Percentiles rank a stretch among this genome's conserved stretches.
Conservation (phyloP, 179 eudicot species). For the Actinidia chinensis region DNA sequence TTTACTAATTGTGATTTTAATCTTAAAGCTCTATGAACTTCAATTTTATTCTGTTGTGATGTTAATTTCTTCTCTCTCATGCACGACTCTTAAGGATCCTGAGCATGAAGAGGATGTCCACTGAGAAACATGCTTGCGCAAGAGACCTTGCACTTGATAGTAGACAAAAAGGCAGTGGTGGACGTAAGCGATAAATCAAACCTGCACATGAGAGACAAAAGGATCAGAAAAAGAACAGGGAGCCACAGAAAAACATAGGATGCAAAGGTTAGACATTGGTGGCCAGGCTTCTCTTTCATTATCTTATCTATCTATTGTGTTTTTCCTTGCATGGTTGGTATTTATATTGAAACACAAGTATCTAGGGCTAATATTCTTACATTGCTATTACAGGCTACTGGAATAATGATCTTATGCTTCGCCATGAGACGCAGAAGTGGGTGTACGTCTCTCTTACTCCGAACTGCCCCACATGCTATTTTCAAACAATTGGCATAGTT, state of each 20-base stretch:
- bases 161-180: conserved; percentile 47
- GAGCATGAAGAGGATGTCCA: conserved; percentile 94
- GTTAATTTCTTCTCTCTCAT: conserved; percentile 35
- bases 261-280: conserved; percentile 50
- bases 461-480: conserved; percentile 12
- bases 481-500: conserved; percentile 1
- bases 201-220: conserved; percentile 60
- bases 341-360: background rate
- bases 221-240: conserved; percentile 80
- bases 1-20: too few relatives aligned
- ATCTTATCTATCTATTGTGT: background rate
- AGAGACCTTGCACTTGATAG: conserved; percentile 96
- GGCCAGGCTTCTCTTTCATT: conserved; percentile 1
- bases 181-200: conserved; percentile 52
- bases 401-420: conserved; percentile 37
- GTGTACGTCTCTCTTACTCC: conserved; percentile 39
- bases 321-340: background rate
- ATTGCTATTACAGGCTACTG: conserved; percentile 57
- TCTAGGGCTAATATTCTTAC: conserved; percentile 18
- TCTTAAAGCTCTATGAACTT: background rate
- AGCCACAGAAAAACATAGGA: conserved; percentile 67
- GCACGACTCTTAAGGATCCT: conserved; percentile 81
- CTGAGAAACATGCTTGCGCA: conserved; percentile 95
- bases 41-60: conserved; percentile 9
- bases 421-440: conserved; percentile 41